Base-by-base conservation (phyloP, 148 eudicot genomes). In the Suaeda aralocaspica region DNA sequence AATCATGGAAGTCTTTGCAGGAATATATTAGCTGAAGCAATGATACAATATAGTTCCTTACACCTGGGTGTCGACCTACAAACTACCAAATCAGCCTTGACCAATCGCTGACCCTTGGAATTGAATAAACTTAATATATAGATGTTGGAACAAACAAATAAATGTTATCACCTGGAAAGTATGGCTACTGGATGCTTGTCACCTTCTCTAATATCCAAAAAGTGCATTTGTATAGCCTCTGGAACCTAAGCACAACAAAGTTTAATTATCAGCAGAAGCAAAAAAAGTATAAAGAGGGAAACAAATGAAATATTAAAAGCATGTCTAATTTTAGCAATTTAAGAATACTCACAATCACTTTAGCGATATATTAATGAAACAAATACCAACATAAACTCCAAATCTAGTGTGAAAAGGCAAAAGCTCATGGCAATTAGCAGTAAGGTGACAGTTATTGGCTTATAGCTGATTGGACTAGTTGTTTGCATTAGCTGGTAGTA, bases 101-200 rank as follows among this genome's bases (percentile, higher is more conserved):
- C 5, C 57, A 52, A 26, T 52, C 25, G 8, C 57, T 52, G 25
- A 52, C 57, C 13, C 8, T 52, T 52, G 10, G 24, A 10, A 52
- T 52, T 6, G 9, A 55, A 55, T 15, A 55, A 24, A 24, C 5
- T 24, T 0, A 2, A 55, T 55, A 11, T 0, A 24, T 24, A 55
- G 13, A 50, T 5, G 55, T 50, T n/a, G 22, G n/a, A 50, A 50
- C 21, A 2, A 56, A 64, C 41, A 34, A 33, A 31, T 39, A 18
- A 34, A 49, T 55, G 31, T 18, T 66, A 33, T 80, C 82, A 94
- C 98, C 98, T 73, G 64, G 92, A 91, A 66, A 94, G 90, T 69
- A 87, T 57, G 34, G 84, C 80, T 68, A 89, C 86, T 30, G 97
- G 98, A 86, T 89, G 97, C 73, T 90, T 87, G 68, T 87, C 95